Base-by-base conservation (phyloP, 2,329 filamentous ascomycete genomes). In the Penicillium sp. region DNA sequence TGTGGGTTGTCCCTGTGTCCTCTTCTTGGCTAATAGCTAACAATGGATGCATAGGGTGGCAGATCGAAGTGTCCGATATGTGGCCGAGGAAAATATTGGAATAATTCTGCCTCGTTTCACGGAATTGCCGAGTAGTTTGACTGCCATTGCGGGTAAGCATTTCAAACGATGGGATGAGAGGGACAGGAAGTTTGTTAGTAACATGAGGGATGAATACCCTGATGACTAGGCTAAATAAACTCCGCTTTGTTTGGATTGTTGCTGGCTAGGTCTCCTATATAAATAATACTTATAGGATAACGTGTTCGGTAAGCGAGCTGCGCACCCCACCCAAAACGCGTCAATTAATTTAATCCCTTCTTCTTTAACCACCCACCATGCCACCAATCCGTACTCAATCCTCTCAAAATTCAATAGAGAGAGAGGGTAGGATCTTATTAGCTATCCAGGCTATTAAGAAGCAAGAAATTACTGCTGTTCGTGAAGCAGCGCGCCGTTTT, bases 131-230 rank as follows among this genome's bases (percentile, higher is more conserved):
- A 55, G 49, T 16, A 61, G 61, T 2, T 68, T 95, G 60, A 82
- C 91, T 68, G 79, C 80, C 45, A 75, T 90, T 63, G 91, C 92
- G 3, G 94, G 94, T 0, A 88, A 87, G 66, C 91, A 90, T 73
- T 97, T 99, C 74, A 95, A 91, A 74, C 82, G 91, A 41, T 97
- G 92, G 81, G 90, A 97, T 73, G 69, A 72, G 5, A 78, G 77
- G 34, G 80, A 75, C 0, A 85, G 85, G 63, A 80, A 76, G 4
- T 99, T 97, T 76, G 82, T 96, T 33, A 96, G 91, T 65, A 97
- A 97, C 72, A 79, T 90, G 52, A 76, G 76, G 65, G 90, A 95
- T 65, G 86, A 92, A 68, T 97, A 92, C 73, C 93, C 93, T 0
- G 89, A 96, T 69, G 91, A 95, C 74, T 96, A 64, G 60, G 65